Base-by-base conservation (phyloP, 306 rosid genomes). In the Rosa rugosa region DNA sequence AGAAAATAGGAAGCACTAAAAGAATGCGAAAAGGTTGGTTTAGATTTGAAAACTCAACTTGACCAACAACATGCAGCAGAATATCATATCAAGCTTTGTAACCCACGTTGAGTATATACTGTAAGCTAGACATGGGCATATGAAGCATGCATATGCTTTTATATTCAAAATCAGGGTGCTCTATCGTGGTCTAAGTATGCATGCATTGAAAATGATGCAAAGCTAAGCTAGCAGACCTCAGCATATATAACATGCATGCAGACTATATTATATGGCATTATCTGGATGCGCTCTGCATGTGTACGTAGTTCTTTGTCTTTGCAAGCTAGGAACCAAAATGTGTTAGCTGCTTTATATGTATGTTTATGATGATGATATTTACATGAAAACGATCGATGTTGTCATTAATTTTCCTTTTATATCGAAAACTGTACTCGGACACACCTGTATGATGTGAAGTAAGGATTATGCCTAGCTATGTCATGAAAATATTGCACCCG, bases 1-100 rank as follows among this genome's bases (percentile, higher is more conserved):
- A 85, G 87, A 9, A 81, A 82, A 22, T 31, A 36, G 75, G 60
- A 81, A 82, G 84, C 88, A 50, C 59, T 77, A 17, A 1, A 70
- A 44, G 20, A 54, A 63, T n/a, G 66, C 47, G 6, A 36, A 73
- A 40, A 53, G 72, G 34, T 69, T 41, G 31, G 72, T n/a, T 69
- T n/a, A n/a, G 13, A 44, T 69, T 69, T 49, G 46, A 27, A 18
- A 63, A 77, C 20, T 36, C 23, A 23, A 25, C 67, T 36, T 51
- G 69, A 54, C 77, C 63, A 72, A 59, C 64, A 60, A 56, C 40
- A 68, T 27, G 42, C 75, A 54, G 42, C 67, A 67, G 8, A 6
- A 6, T 8, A 44, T 8, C 46, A 44, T 8, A 44, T 44, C 46
- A 31, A 31, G 67, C 75, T 31, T 73, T 6, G 75, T 20, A 22